Conservation (phyloP, 1,139 yeast species). For the Meyerozyma carpophila region DNA sequence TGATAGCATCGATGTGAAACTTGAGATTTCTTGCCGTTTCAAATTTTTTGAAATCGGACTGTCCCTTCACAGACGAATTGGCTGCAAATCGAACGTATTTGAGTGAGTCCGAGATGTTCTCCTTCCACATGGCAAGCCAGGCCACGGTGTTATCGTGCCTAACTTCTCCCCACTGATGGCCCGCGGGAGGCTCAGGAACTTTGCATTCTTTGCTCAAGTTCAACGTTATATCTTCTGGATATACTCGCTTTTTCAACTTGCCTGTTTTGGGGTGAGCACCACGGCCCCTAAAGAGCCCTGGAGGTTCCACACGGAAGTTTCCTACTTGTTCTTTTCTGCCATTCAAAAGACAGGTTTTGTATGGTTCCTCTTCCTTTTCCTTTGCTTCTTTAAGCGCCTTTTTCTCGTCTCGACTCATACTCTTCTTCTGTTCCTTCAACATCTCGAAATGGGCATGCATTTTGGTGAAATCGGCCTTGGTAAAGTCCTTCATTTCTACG, state of each 20-base stretch:
- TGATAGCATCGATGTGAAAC: slow-evolving; percentile 62
- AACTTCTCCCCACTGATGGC: slow-evolving; percentile 88
- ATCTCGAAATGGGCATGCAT: slow-evolving; percentile 71
- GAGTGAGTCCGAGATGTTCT: slow-evolving; percentile 75
- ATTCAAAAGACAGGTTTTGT: slow-evolving; percentile 71
- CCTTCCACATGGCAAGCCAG: slow-evolving; percentile 98
- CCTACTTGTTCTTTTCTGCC: slow-evolving; percentile 93
- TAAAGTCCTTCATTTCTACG: slow-evolving; percentile 53
- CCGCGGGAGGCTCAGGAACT: slow-evolving; percentile 79
- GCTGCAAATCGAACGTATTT: slow-evolving; percentile 93
- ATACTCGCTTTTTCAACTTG: slow-evolving; percentile 72
- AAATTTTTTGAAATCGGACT: slow-evolving; percentile 84
- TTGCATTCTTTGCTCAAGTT: slow-evolving; percentile 71
- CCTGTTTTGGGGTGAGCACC: slow-evolving; percentile 98
- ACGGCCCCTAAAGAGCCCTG: slow-evolving; percentile 92
- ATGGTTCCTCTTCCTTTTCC: slow-evolving; percentile 75
- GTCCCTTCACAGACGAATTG: slow-evolving; percentile 85
- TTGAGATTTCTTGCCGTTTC: slow-evolving; percentile 88
- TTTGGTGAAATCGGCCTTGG: slow-evolving; percentile 70
- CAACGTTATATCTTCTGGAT: slow-evolving; percentile 83
- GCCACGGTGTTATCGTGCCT: slow-evolving; percentile 86
- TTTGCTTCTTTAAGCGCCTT: slow-evolving; percentile 65
- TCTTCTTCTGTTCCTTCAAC: slow-evolving; percentile 68
- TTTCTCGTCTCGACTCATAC: slow-evolving; percentile 64
- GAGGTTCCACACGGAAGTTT: slow-evolving; percentile 91